Percentiles rank a stretch among this genome's conserved stretches.
phyloP scores from a whole-genome alignment of 805 yeast species.

The Yarrowia sp. region DNA sequence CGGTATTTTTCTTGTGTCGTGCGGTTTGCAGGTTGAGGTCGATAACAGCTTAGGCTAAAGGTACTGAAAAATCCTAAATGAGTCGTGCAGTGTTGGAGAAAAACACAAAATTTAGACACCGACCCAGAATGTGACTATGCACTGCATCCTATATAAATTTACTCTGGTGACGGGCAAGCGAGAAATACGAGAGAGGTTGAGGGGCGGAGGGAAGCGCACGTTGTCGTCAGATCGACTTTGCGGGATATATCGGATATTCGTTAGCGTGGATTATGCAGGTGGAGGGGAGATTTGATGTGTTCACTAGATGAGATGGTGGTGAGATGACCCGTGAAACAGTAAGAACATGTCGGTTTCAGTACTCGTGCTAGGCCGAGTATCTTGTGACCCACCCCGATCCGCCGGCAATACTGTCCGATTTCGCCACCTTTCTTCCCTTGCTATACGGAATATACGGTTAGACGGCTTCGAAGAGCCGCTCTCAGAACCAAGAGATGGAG shows the following conservation, averaged over 20 bases:
- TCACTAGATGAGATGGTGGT: too few relatives aligned
- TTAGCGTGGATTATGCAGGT: conserved; percentile 10
- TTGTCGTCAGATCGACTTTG: not conserved
- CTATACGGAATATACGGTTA: not conserved
- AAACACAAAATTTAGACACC: conserved; percentile 3
- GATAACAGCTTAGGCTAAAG: conserved; percentile 7
- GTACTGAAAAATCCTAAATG: conserved; percentile 14
- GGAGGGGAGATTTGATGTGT: not conserved
- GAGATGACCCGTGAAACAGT: too few relatives aligned
- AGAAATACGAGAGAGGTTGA: too few relatives aligned
- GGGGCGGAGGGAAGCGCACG: too few relatives aligned
- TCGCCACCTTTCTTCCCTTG: not conserved
- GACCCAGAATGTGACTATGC: conserved; percentile 8
- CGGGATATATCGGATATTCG: not conserved
- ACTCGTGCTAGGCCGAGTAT: too few relatives aligned
- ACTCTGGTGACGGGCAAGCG: not conserved
- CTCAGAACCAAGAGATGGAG: conserved; percentile 5
- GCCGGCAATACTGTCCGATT: too few relatives aligned
- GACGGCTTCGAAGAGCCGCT: not conserved
- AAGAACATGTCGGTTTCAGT: too few relatives aligned
- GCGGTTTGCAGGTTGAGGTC: not conserved
- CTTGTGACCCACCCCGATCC: too few relatives aligned
- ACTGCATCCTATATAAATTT: conserved; percentile 1
- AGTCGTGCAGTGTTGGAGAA: not conserved
- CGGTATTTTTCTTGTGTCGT: not conserved